phyloP scores from a whole-genome alignment of 2,329 filamentous ascomycete genomes.

The Monilinia fructicola region DNA sequence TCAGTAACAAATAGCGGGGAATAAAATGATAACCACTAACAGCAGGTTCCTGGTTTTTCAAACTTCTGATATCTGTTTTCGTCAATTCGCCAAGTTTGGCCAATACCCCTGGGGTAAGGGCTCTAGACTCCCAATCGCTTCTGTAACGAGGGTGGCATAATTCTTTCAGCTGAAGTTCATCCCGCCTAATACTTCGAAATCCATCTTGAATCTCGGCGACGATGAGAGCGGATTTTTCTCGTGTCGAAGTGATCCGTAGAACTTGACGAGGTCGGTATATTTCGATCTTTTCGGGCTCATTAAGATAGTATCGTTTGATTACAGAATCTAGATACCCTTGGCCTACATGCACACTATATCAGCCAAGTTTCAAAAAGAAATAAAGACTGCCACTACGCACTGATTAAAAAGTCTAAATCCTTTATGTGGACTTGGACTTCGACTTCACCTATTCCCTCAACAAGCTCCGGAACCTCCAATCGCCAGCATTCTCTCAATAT shows the following conservation, averaged over 20 bases:
- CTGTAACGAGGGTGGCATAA: constrained; percentile 27
- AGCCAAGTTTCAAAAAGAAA: constrained; percentile 2
- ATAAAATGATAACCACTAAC: constrained; percentile 26
- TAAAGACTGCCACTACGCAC: constrained; percentile 29
- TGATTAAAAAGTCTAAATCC: constrained; percentile 37
- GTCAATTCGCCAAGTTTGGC: constrained; percentile 34
- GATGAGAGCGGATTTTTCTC: constrained; percentile 32
- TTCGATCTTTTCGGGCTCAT: constrained; percentile 36
- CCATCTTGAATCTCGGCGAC: constrained; percentile 31
- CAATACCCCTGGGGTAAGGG: constrained; percentile 28
- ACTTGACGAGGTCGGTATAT: constrained; percentile 32
- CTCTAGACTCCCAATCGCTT: constrained; percentile 22
- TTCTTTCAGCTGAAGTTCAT: constrained; percentile 27
- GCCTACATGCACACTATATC: constrained; percentile 27
- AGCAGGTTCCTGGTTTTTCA: constrained; percentile 13
- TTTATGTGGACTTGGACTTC: constrained; percentile 34
- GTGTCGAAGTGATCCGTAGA: constrained; percentile 37
- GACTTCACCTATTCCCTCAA: constrained; percentile 37
- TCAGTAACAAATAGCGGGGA: constrained; percentile 16
- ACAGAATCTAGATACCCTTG: constrained; percentile 31
- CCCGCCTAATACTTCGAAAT: constrained; percentile 29
- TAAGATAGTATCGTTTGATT: constrained; percentile 29
- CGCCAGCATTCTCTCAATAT: constrained; percentile 40
- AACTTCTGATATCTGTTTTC: constrained; percentile 32
- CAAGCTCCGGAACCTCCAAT: constrained; percentile 36